phyloP scores from a whole-genome alignment of 2,329 filamentous ascomycete species.

The Tricladium varicosporioides region DNA sequence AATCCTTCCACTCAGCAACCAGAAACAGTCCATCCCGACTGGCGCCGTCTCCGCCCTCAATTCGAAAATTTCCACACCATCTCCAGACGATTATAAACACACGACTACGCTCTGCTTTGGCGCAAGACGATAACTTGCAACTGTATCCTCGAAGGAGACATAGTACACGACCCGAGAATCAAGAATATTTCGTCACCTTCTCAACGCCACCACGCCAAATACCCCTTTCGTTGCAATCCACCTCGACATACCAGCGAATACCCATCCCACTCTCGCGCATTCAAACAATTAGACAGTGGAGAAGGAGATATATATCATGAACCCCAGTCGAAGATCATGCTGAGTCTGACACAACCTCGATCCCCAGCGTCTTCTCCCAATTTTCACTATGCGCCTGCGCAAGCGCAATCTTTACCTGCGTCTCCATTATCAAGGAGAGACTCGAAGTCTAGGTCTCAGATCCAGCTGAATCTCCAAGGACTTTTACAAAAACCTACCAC shows the following conservation, averaged over 20 bases:
- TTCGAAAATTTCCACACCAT: background rate
- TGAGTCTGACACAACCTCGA: slow-evolving; percentile 28
- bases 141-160: background rate
- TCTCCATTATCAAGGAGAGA: slow-evolving; percentile 27
- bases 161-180: background rate
- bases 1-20: background rate
- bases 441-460: slow-evolving; percentile 21
- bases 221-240: background rate
- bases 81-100: background rate
- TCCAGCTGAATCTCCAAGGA: background rate
- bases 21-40: background rate
- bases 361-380: slow-evolving; percentile 29
- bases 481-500: slow-evolving; percentile 14
- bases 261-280: background rate
- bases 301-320: slow-evolving; percentile 19
- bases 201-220: background rate
- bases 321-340: slow-evolving; percentile 27
- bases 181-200: background rate
- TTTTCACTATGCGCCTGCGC: slow-evolving; percentile 30
- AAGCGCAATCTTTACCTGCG: slow-evolving; percentile 22
- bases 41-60: background rate
- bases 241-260: background rate
- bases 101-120: background rate
- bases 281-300: background rate
- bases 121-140: background rate